phyloP scores from a whole-genome alignment of 768 basidiomycete genomes.

The Macrolepiota fuliginosa region DNA sequence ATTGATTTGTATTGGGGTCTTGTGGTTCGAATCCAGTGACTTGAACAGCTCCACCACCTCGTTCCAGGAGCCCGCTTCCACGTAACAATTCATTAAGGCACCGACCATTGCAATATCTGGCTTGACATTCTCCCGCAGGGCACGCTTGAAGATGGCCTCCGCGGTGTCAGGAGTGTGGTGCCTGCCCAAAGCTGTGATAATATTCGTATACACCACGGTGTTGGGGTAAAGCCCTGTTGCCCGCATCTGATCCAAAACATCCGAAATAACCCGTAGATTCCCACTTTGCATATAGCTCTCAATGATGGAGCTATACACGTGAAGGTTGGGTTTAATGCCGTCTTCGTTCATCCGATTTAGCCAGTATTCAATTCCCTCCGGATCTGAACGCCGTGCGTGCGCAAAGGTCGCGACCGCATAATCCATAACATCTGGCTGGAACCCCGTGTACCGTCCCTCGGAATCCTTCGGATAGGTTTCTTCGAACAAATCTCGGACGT shows the following conservation, averaged over 20 bases:
- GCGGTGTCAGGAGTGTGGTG: conserved; percentile 63
- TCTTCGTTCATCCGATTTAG: conserved; percentile 45
- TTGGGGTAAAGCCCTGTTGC: conserved; percentile 43
- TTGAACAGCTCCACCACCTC: conserved; percentile 72
- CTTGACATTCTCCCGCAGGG: conserved; percentile 55
- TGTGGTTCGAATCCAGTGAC: conserved; percentile 19
- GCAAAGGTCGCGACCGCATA: conserved; percentile 15
- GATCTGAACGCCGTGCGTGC: conserved; percentile 44
- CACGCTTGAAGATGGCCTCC: conserved; percentile 63
- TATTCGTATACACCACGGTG: conserved; percentile 56
- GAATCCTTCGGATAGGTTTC: conserved; percentile 45
- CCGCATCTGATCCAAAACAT: conserved; percentile 63
- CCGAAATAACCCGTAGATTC: conserved; percentile 49
- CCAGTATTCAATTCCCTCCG: conserved; percentile 50
- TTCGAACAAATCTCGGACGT: conserved; percentile 50
- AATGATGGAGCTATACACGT: conserved; percentile 61
- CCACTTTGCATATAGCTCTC: conserved; percentile 51
- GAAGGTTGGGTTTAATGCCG: conserved; percentile 50
- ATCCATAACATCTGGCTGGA: neutral
- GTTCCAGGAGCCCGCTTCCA: conserved; percentile 76
- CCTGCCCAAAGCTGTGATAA: conserved; percentile 65
- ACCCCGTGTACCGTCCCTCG: conserved; percentile 17
- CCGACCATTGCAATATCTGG: conserved; percentile 68
- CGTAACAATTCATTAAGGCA: conserved; percentile 79
- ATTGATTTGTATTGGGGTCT: conserved; percentile 32